A percentile compares a stretch with the other conserved stretches of the same genome.
Evolutionary conservation across 2,329 filamentous ascomycete species (phyloP).

Genomic region (Pochonia chlamydosporia): DNA sequence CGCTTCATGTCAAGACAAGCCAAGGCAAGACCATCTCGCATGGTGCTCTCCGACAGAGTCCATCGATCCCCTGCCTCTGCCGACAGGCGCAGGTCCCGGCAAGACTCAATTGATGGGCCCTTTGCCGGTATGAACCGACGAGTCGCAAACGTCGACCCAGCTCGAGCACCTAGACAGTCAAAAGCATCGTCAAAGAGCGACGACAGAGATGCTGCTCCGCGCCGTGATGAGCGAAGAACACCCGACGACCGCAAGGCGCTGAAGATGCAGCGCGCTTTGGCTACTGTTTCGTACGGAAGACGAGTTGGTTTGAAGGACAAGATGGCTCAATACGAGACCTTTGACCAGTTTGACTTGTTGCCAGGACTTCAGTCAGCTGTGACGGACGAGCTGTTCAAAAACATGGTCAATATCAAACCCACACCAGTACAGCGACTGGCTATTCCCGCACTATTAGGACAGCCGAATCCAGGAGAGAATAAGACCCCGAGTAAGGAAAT

Average conservation of each 20-base stretch:
- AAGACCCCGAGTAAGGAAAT: constrained; percentile 33
- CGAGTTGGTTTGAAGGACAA: constrained; percentile 44
- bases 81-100: constrained; percentile 29
- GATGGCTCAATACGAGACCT: constrained; percentile 66
- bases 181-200: constrained; percentile 12
- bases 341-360: constrained; percentile 74
- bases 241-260: constrained; percentile 61
- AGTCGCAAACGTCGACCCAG: constrained; percentile 33
- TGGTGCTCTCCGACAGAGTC: constrained; percentile 52
- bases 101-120: constrained; percentile 38
- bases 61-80: constrained; percentile 31
- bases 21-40: constrained; percentile 43
- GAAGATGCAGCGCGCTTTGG: constrained; percentile 84
- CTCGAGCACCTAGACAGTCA: constrained; percentile 14
- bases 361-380: constrained; percentile 68
- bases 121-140: constrained; percentile 53
- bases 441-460: constrained; percentile 71
- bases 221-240: constrained; percentile 29
- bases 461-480: constrained; percentile 28
- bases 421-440: constrained; percentile 87
- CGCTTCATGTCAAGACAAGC: constrained; percentile 30
- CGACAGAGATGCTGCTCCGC: constrained; percentile 15
- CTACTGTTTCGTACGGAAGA: constrained; percentile 70
- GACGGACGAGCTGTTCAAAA: constrained; percentile 65
- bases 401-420: constrained; percentile 68